Percentiles rank a stretch among this genome's conserved stretches.
phyloP scores from a whole-genome alignment of 179 eudicot genomes.

The Spergularia azorica region DNA sequence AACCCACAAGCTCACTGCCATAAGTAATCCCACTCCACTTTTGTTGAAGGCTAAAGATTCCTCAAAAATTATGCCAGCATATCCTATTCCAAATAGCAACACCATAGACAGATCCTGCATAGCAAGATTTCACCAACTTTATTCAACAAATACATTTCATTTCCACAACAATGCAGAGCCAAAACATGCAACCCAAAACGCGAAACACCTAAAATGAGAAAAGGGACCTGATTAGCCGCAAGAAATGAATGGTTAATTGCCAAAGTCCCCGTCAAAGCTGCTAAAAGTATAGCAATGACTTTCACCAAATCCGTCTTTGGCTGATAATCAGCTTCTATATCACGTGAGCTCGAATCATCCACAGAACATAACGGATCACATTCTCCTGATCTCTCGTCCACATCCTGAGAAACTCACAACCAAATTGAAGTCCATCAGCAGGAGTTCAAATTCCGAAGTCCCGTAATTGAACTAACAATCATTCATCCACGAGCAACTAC shows the following conservation, averaged over 20 bases:
- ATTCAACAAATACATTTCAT: constrained; percentile 9
- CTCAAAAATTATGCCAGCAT: constrained; percentile 92
- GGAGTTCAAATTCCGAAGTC: neutral
- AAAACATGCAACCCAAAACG: constrained; percentile 23
- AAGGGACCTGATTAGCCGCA: constrained; percentile 85
- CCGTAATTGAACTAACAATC: neutral
- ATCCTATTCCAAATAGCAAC: constrained; percentile 85
- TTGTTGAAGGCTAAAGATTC: constrained; percentile 96
- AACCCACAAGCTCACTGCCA: constrained; percentile 97
- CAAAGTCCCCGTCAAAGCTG: constrained; percentile 70
- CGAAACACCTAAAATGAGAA: constrained; percentile 14
- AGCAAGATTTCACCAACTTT: constrained; percentile 20
- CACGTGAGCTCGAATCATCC: constrained; percentile 73
- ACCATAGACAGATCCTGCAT: constrained; percentile 91
- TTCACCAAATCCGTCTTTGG: constrained; percentile 86
- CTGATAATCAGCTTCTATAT: constrained; percentile 60
- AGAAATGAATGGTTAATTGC: constrained; percentile 96
- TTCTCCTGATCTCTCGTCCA: constrained; percentile 49
- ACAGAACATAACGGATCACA: constrained; percentile 93
- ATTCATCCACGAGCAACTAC: neutral
- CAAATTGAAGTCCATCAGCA: neutral
- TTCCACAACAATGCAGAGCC: neutral
- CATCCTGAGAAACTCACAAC: constrained; percentile 48
- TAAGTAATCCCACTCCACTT: constrained; percentile 93
- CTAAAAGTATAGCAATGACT: constrained; percentile 76